Evolutionary conservation across 805 yeast species (phyloP), one percentile per base, ranked within the genome.

Genomic region (Wickerhamiella musiphila): DNA sequence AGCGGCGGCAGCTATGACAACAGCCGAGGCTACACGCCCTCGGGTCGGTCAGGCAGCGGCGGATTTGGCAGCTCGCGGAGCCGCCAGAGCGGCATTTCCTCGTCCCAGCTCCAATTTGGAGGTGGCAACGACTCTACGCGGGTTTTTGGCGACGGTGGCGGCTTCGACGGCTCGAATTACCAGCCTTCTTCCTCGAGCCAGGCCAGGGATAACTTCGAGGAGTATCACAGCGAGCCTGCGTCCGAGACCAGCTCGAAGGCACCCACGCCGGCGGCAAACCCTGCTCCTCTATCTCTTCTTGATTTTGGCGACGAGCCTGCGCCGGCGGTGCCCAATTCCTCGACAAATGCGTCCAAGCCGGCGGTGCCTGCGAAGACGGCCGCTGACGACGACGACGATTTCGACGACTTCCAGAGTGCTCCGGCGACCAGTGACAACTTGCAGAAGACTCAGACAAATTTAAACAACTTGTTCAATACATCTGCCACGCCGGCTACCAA

Each of bases 381-480:
- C 6, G 60, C 51, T 8, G 69, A 58, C n/a, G 63, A 58, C 35
- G 73, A 68, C 38, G 74, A 68, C 39, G 74, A 68, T 38, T 68
- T 68, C 48, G 77, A 68, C 41, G 78, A 72, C 42, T 72, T 72
- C 62, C 76, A 71, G 48, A 48, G 60, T 27, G 73, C 75, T n/a
- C 68, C 72, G 12, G 63, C 68, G 10, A 54, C 53, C 7, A 29
- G 46, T 10, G 28, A 43, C 11, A 23, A 34, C 7, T n/a, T 47
- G 5, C 23, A 47, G 4, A 29, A 48, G 7, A 23, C 41, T 19
- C 30, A 41, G 4, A 26, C 33, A n/a, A 22, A 38, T n/a, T 39
- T 21, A 16, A 35, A 35, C 16, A 37, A 35, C 24, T 44, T 45
- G 20, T 39, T 47, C 4, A 48, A 43, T 23, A 32, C 44, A 30